Evolutionary conservation across 2,329 filamentous ascomycete species (phyloP), one percentile per base, ranked within the genome.

Genomic region (Epichloe typhina): DNA sequence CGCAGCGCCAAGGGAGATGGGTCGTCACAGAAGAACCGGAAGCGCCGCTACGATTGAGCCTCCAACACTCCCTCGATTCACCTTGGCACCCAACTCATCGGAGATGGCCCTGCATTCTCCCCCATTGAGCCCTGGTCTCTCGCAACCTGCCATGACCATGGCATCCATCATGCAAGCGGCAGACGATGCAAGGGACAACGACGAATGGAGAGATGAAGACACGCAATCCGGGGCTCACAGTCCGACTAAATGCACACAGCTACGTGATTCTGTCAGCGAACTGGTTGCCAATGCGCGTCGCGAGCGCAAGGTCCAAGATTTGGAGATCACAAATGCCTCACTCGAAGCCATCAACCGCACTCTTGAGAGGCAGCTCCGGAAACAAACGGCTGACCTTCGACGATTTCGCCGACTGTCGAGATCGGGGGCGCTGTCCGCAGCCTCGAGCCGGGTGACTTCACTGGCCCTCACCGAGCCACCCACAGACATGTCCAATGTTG

Each of bases 281-380:
- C 74, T 88, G 6, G 88, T 93, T 11, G 79, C 85, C n/a, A 93
- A 88, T 63, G 93, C 93, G 13, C 80, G 93, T 33, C 80, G 88
- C 37, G 93, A 97, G 66, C 81, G 93, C 54, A 98, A 97, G 70
- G 90, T 98, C 1, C 79, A 97, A 57, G 93, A 98, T 64, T 73
- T 98, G 5, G 88, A 98, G 64, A 98, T 98, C 56, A 95, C 86
- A 50, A 98, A 98, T 62, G 93, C 88, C 1, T 96, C 90, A 1
- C 76, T 98, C 3, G 79, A 95, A 51, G 93, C 93, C 40, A 97
- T 98, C 69, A 98, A 98, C 63, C 79, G 90, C 49, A 93, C 89
- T 0, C 71, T 98, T 0, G 93, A 98, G 68, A 80, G 88, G 23
- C 88, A 97, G 63, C 76, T 98, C 59, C 82, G 89, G 26, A 95